Base-by-base conservation (phyloP, 768 basidiomycete species). In the Gymnopilus junonius region DNA sequence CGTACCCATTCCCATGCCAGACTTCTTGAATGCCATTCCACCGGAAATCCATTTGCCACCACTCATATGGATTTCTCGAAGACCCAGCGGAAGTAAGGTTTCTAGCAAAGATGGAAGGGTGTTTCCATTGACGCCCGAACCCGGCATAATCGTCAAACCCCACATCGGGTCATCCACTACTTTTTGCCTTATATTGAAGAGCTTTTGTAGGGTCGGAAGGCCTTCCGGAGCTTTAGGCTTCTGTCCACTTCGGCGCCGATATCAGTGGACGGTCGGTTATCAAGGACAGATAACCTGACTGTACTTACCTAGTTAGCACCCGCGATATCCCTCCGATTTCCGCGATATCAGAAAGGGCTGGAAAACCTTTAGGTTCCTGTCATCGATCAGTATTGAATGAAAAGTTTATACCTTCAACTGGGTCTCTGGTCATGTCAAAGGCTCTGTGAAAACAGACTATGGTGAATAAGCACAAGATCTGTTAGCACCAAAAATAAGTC, bases 401-500 rank as follows among this genome's bases (percentile, higher is more conserved):
- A 31, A 15, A 23, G 17, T 32, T 17, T 31, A 34, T 37, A 87
- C 91, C 89, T 75, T 83, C 77, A 42, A 80, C 74, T 3, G 83
- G 69, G 66, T 89, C 80, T 53, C 73, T 72, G 14, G 85, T 83
- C 89, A 94, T 87, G 67, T 93, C 92, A 65, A 93, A 88, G 31
- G 91, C 92, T 58, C 91, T 80, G 70, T 93, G 91, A 72, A 93
- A 92, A 66, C 89, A 91, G 43, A 90, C 92, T 92, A 45, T 17
- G 29, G 45, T 51, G 54, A 51, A 29, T 32, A 1, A 64, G 43
- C 27, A 54, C n/a, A 39, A 51, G 25, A 29, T 2, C 35, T 11
- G 14, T 8, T 40, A 7, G 8, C 8, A 55, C 17, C 12, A 3
- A 10, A 40, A 39, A 25, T 11, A 10, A 55, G n/a, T 15, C n/a